A percentile compares a stretch with the other conserved stretches of the same genome.
These are phyloP conservation scores for Isoetes taiwanensis DNA, from an alignment of 75 land plant genomes.

Conservation along the genomic window DNA sequence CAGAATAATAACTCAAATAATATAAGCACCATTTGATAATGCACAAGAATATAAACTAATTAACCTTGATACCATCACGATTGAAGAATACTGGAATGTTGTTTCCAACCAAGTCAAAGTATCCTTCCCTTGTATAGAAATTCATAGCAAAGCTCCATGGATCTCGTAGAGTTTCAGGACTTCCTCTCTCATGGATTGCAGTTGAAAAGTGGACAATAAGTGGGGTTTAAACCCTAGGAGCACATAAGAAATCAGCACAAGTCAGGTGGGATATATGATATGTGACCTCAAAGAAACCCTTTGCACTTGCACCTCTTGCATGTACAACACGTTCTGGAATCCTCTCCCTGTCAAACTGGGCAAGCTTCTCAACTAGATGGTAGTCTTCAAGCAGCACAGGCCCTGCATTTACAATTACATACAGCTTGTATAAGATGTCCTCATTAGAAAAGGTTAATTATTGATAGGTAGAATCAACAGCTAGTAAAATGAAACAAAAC, in stretches of 20 bases:
- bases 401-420: too few relatives aligned
- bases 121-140: conserved; percentile 27
- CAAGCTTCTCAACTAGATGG: conserved; percentile 24
- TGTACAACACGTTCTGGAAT: conserved; percentile 12
- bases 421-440: too few relatives aligned
- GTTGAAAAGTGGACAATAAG: conserved; percentile 17
- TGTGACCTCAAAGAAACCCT: conserved; percentile 29
- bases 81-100: conserved; percentile 27
- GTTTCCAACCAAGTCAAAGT: conserved; percentile 29
- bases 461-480: too few relatives aligned
- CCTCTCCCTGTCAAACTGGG: conserved; percentile 21
- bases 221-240: too few relatives aligned
- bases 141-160: conserved; percentile 22
- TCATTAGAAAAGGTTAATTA: too few relatives aligned
- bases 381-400: conserved; percentile 13
- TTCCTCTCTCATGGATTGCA: conserved; percentile 19
- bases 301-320: conserved; percentile 28
- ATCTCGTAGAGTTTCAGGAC: conserved; percentile 16
- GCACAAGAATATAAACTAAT: too few relatives aligned
- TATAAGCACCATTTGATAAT: too few relatives aligned
- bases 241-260: too few relatives aligned
- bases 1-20: too few relatives aligned
- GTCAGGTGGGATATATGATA: too few relatives aligned
- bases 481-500: too few relatives aligned
- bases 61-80: too few relatives aligned